Percentiles rank a stretch among this genome's conserved stretches.
phyloP scores from a whole-genome alignment of 106 monocot species.

The Hemerocallis citrina region DNA sequence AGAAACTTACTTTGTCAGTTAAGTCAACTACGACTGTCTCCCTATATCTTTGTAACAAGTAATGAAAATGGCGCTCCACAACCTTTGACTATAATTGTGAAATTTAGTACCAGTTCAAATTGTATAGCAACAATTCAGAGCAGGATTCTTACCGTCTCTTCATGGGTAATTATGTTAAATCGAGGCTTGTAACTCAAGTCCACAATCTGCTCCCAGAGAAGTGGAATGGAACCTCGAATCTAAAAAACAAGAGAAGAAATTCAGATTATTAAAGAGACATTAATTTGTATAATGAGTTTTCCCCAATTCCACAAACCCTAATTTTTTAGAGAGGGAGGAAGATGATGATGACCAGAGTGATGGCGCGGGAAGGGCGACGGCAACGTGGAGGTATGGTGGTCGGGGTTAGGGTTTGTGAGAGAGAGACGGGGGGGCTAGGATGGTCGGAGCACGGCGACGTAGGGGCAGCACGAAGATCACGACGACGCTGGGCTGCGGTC shows the following conservation, averaged over 20 bases:
- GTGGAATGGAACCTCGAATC: conserved; percentile 92
- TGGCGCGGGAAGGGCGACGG: too few relatives aligned
- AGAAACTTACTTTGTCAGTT: conserved; percentile 66
- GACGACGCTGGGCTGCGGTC: too few relatives aligned
- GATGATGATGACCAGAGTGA: too few relatives aligned
- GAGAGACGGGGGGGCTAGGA: too few relatives aligned
- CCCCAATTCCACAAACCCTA: too few relatives aligned
- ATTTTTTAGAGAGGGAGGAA: too few relatives aligned
- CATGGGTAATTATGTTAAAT: conserved; percentile 64
- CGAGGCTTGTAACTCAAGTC: conserved; percentile 89
- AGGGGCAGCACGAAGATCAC: too few relatives aligned
- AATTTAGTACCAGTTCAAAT: background rate
- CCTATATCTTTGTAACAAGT: conserved; percentile 81
- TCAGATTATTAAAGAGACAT: background rate
- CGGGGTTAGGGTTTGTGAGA: too few relatives aligned
- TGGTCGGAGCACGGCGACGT: too few relatives aligned
- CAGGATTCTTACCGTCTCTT: conserved; percentile 50
- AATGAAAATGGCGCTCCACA: conserved; percentile 74
- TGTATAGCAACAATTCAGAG: too few relatives aligned
- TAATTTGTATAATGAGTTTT: background rate
- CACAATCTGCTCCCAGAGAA: conserved; percentile 97
- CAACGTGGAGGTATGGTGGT: too few relatives aligned
- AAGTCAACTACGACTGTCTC: conserved; percentile 59
- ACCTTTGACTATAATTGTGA: conserved; percentile 52
- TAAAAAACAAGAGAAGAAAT: conserved; percentile 7